Evolutionary conservation across 306 rosid genomes (phyloP), one percentile per base, ranked within the genome.

Genomic region (Sindora glabra): DNA sequence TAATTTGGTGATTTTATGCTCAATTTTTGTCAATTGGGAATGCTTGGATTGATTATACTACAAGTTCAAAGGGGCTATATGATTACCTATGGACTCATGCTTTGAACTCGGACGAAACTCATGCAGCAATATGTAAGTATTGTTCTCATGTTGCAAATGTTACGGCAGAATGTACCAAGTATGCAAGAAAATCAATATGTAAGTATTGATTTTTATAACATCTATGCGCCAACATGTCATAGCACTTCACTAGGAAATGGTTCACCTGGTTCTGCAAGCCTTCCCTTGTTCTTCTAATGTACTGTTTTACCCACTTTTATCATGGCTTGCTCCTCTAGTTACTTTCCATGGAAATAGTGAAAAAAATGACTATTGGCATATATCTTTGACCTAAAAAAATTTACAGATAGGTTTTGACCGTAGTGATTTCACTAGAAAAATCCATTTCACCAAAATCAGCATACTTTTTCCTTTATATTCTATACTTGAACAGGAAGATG

Each of bases 1-100:
- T 22, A 30, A 3, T 2, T 30, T 46, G 0, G 7, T 37, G 22
- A 18, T 19, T 3, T 16, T 77, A 40, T 24, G 19, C n/a, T 67
- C 36, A 29, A 26, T 37, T 57, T 44, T 73, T 78, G n/a, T n/a
- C n/a, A 88, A 65, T 76, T 22, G 88, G 92, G 27, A 81, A 85
- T 62, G 78, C 83, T 7, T 76, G 68, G 85, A 68, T 79, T 44
- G 83, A 85, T 69, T 77, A 76, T 58, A 33, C 22, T 7, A 74
- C 81, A 3, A 5, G 12, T 10, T 0, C 0, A 0, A 17, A 60
- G 46, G 83, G 88, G 12, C 2, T 19, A 6, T 58, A 3, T 26
- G 92, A 81, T 39, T 74, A 68, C 64, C 50, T 61, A 0, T 81
- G 92, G 88, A 57, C 74, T 14, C 88, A 85, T 45, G 81, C 66